Evolutionary conservation across 768 basidiomycete genomes (phyloP).

Genomic region (Mycena latifolia): DNA sequence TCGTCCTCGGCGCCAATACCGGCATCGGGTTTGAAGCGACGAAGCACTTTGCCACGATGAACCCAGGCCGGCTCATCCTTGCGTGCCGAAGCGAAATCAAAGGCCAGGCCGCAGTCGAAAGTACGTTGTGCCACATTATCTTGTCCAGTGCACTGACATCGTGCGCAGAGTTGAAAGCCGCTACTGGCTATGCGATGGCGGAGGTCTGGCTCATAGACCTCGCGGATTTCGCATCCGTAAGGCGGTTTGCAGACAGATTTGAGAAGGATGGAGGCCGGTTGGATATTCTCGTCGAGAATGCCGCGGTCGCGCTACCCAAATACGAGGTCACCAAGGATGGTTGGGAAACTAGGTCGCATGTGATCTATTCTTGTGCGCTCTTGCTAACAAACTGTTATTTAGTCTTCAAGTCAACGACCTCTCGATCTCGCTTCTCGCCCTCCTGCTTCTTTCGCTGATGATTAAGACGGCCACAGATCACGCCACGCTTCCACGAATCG

Average conservation of each 20-base stretch:
- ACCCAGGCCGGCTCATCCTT: background rate
- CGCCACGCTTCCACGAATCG: constrained; percentile 30
- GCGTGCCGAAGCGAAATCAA: background rate
- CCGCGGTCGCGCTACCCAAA: background rate
- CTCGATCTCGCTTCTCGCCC: constrained; percentile 41
- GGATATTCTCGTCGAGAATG: constrained; percentile 24
- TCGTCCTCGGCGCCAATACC: background rate
- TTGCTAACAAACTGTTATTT: background rate
- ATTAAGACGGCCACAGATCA: constrained; percentile 33
- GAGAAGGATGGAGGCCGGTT: constrained; percentile 11
- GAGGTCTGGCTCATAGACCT: constrained; percentile 47
- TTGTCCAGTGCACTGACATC: too few relatives aligned
- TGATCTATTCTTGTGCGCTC: background rate
- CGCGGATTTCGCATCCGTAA: constrained; percentile 42
- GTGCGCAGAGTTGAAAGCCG: background rate
- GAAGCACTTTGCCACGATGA: background rate
- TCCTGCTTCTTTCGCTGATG: constrained; percentile 46
- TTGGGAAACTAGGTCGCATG: constrained; percentile 6
- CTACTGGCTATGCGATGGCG: constrained; percentile 26
- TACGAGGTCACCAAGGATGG: constrained; percentile 2
- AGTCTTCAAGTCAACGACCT: constrained; percentile 51
- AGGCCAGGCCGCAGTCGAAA: background rate
- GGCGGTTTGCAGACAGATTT: constrained; percentile 19
- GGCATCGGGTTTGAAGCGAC: background rate
- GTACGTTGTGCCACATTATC: background rate